These are phyloP conservation scores for Ogataea chonburiensis DNA, from an alignment of 805 yeast species.

Conservation along the genomic window DNA sequence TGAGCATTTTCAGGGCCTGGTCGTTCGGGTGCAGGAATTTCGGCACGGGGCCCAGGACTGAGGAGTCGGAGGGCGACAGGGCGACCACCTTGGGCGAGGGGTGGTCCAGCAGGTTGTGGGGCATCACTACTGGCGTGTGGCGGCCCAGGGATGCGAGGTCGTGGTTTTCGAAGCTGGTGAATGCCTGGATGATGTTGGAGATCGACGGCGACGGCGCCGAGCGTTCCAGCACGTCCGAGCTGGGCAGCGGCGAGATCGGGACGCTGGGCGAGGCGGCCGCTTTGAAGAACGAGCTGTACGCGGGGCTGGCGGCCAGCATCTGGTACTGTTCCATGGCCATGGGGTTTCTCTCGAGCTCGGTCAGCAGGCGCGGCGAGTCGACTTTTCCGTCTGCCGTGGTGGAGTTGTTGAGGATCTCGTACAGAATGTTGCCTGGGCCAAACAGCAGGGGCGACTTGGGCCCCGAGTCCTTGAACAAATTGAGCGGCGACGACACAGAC, in stretches of 20 bases:
- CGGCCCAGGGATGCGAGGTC: conserved; percentile 30
- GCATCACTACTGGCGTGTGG: conserved; percentile 21
- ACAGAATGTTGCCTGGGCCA: conserved; percentile 24
- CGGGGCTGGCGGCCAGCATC: conserved; percentile 19
- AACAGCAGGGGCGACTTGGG: conserved; percentile 18
- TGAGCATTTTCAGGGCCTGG: conserved; percentile 30
- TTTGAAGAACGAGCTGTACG: conserved; percentile 13
- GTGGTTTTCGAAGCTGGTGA: conserved; percentile 29
- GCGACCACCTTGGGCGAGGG: conserved; percentile 7
- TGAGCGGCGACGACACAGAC: conserved; percentile 18
- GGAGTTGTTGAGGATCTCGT: conserved; percentile 23
- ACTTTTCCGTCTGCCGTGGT: conserved; percentile 21
- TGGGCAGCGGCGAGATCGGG: conserved; percentile 15
- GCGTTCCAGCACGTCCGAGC: conserved; percentile 1
- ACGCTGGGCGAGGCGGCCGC: conserved; percentile 14
- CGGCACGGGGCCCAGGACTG: conserved; percentile 19
- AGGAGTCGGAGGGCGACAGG: conserved; percentile 1
- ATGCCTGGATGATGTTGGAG: conserved; percentile 29
- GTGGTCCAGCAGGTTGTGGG: conserved; percentile 9
- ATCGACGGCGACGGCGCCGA: conserved; percentile 26
- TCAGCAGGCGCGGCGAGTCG: conserved; percentile 27
- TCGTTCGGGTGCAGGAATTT: conserved; percentile 29
- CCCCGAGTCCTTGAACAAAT: conserved; percentile 17
- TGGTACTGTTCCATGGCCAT: conserved; percentile 26
- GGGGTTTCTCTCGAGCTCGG: conserved; percentile 26